Percentiles rank a stretch among this genome's conserved stretches.
These are phyloP conservation scores for Saraca asoca DNA, from an alignment of 331 rosid genomes.

Conservation along the genomic window DNA sequence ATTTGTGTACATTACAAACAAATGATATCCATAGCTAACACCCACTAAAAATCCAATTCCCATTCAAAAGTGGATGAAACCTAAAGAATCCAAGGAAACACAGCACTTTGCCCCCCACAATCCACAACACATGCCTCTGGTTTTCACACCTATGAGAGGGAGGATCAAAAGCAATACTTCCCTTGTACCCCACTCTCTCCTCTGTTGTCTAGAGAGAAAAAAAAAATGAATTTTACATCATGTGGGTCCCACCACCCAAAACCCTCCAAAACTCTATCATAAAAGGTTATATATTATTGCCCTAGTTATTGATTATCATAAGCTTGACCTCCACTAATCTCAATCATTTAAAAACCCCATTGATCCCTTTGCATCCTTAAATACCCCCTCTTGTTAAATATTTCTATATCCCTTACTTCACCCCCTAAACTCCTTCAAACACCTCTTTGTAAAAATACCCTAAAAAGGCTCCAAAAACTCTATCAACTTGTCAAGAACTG, in stretches of 20 bases:
- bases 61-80: slow-evolving; percentile 49
- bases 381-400: slow-evolving; percentile 28
- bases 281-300: slow-evolving; percentile 37
- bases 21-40: slow-evolving; percentile 52
- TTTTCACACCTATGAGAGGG: slow-evolving; percentile 41
- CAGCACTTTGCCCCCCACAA: slow-evolving; percentile 65
- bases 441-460: neutral
- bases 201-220: slow-evolving; percentile 11
- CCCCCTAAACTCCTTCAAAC: slow-evolving; percentile 8
- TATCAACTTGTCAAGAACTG: slow-evolving; percentile 1
- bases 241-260: slow-evolving; percentile 48
- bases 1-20: no score
- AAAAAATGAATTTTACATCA: slow-evolving; percentile 51
- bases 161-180: slow-evolving; percentile 43
- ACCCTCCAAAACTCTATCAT: slow-evolving; percentile 55
- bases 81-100: slow-evolving; percentile 78
- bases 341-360: slow-evolving; percentile 69
- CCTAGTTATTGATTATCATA: slow-evolving; percentile 49
- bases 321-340: slow-evolving; percentile 58
- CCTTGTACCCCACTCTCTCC: slow-evolving; percentile 37
- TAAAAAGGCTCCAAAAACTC: slow-evolving; percentile 13
- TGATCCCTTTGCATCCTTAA: slow-evolving; percentile 53
- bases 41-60: slow-evolving; percentile 52
- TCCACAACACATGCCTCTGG: slow-evolving; percentile 47
- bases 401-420: slow-evolving; percentile 30